A percentile compares a stretch with the other conserved stretches of the same genome.
phyloP scores from a whole-genome alignment of 352 stramenopile genomes.

The Phytophthora constricta region DNA sequence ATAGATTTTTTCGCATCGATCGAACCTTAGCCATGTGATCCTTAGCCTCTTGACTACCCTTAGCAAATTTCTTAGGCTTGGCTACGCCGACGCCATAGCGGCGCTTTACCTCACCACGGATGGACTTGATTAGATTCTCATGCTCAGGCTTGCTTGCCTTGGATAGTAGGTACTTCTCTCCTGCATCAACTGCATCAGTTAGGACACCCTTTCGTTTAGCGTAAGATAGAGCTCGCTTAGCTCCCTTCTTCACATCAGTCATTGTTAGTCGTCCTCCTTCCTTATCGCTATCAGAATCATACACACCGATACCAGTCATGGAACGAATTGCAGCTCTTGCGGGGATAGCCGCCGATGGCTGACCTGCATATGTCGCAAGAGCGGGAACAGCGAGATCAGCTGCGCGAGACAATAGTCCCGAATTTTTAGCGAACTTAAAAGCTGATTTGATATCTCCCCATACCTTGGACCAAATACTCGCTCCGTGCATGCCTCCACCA shows the following conservation, averaged over 20 bases:
- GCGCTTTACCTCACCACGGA: too few relatives aligned
- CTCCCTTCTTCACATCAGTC: background rate
- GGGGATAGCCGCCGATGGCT: background rate
- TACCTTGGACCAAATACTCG: too few relatives aligned
- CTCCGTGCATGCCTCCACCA: constrained; percentile 10
- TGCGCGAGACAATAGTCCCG: too few relatives aligned
- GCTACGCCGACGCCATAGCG: background rate
- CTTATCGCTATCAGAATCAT: background rate
- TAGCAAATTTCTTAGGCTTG: background rate
- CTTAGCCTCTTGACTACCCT: background rate
- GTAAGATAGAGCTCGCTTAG: background rate
- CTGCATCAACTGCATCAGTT: background rate
- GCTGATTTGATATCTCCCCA: background rate
- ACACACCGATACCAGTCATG: too few relatives aligned
- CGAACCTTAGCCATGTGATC: background rate
- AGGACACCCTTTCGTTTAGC: background rate
- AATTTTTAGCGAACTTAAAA: too few relatives aligned
- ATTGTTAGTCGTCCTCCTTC: background rate
- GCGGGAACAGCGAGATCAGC: too few relatives aligned
- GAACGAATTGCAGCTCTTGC: too few relatives aligned
- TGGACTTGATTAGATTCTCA: background rate
- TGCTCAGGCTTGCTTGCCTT: background rate
- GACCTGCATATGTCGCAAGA: too few relatives aligned
- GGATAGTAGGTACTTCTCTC: background rate
- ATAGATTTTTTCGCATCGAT: background rate